Percentiles rank a stretch among this genome's conserved stretches.
Evolutionary conservation across 768 basidiomycete genomes (phyloP).

Genomic region (Lyophyllum decastes): DNA sequence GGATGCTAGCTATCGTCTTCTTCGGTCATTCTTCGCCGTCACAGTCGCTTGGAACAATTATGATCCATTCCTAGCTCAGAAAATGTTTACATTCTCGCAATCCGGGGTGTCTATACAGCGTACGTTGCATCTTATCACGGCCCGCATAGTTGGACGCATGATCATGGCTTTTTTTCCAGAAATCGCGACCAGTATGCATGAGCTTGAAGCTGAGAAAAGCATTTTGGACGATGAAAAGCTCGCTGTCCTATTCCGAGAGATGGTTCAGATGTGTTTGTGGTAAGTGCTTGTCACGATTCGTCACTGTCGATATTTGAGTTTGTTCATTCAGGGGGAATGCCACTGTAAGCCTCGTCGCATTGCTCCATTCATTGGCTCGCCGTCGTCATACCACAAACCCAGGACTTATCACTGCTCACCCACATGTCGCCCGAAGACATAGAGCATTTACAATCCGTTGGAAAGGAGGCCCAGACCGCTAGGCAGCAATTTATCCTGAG

Average conservation of each 20-base stretch:
- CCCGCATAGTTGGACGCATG: not conserved
- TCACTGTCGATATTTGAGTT: not conserved
- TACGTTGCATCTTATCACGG: conserved; percentile 36
- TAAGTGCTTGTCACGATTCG: conserved; percentile 23
- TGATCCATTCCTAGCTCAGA: conserved; percentile 85
- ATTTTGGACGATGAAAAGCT: conserved; percentile 56
- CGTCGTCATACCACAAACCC: not conserved
- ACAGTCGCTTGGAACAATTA: conserved; percentile 71
- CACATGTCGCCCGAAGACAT: conserved; percentile 85
- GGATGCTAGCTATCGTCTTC: conserved; percentile 70
- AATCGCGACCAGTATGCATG: conserved; percentile 72
- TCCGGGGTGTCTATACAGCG: conserved; percentile 79
- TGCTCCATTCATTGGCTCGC: not conserved
- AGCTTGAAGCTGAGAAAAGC: conserved; percentile 55
- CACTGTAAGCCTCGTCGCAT: conserved; percentile 51
- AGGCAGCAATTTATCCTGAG: conserved; percentile 80
- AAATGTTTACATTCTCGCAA: conserved; percentile 78
- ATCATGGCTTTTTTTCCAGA: conserved; percentile 39
- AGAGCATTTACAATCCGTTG: conserved; percentile 78
- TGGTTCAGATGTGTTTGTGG: conserved; percentile 92
- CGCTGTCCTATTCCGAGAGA: conserved; percentile 71
- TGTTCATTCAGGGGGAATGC: conserved; percentile 79
- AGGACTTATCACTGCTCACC: conserved; percentile 91
- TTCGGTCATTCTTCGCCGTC: conserved; percentile 71
- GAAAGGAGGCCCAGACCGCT: conserved; percentile 75